Evolutionary conservation across 2,329 filamentous ascomycete species (phyloP), one percentile per base, ranked within the genome.

Genomic region (Botrytis paeoniae): DNA sequence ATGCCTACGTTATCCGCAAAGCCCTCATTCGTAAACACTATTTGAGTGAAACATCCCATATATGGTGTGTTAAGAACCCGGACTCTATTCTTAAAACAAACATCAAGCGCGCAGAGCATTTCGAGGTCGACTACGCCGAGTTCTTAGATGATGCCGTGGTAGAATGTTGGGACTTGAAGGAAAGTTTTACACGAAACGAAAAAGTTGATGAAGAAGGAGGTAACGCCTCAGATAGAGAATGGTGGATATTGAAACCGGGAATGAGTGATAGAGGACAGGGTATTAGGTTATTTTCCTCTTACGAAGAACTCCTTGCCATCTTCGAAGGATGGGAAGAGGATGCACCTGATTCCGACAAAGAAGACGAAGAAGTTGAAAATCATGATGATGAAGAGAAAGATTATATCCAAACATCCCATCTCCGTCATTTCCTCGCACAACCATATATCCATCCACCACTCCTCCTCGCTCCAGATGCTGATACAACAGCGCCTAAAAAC

Each of bases 231-330:
- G 83, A 87, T 60, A 86, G 87, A 74, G 90, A 97, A 81, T 99
- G 95, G 95, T 99, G 96, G 96, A 98, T 99, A 77, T 82, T 99
- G 74, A 99, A 99, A 83, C 95, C 96, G 0, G 92, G 95, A 14
- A 98, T 99, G 96, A 97, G 94, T 81, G 96, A 99, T 81, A 89
- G 95, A 37, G 96, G 95, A 0, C 95, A 98, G 81, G 96, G 96
- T 1, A 98, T 99, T 73, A 85, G 93, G 57, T 85, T 99, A 0
- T 99, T 99, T 82, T 93, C 89, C 78, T 93, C 90, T 3, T 93
- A 96, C 85, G 90, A 91, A 72, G 91, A 97, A 80, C 84, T 99
- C n/a, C 91, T 92, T 74, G 86, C 81, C 22, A 96, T 99, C 71
- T 99, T 98, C 80, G 94, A 98, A 77, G 91, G 89, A 73, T 99